Evolutionary conservation across 352 stramenopile species (phyloP).

Genomic region (Phytophthora kernoviae): DNA sequence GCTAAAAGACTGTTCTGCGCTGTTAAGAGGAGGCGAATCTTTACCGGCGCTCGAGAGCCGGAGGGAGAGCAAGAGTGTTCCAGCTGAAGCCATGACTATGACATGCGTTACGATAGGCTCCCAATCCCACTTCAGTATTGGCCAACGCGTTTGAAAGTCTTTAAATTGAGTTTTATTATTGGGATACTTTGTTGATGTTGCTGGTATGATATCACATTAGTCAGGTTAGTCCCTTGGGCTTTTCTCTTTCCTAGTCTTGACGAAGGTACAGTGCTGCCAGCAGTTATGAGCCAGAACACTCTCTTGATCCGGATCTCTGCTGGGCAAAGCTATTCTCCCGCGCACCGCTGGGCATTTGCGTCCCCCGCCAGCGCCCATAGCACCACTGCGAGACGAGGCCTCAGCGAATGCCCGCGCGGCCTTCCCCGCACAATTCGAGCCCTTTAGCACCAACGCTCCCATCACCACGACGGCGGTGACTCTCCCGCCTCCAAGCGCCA

Average conservation of each 20-base stretch:
- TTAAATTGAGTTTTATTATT: too few species aligned
- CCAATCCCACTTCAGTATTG: constrained; percentile 4
- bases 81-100: neutral
- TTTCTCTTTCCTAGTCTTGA: too few species aligned
- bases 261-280: too few species aligned
- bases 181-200: too few species aligned
- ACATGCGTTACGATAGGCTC: neutral
- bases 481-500: too few species aligned
- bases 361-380: neutral
- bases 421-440: constrained; percentile 4
- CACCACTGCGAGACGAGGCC: neutral
- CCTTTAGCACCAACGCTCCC: constrained; percentile 9
- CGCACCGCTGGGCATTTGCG: constrained; percentile 8
- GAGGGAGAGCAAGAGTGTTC: constrained; percentile 29
- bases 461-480: neutral
- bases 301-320: constrained; percentile 43
- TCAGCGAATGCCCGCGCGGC: constrained; percentile 25
- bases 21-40: too few species aligned
- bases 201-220: too few species aligned
- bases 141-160: too few species aligned
- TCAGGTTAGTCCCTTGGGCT: too few species aligned
- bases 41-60: constrained; percentile 11
- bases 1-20: too few species aligned
- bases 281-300: constrained; percentile 35
- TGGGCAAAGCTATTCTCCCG: constrained; percentile 15